Percentiles rank a stretch among this genome's conserved stretches.
phyloP scores from a whole-genome alignment of 306 rosid genomes.

The Rubus parviflorus region DNA sequence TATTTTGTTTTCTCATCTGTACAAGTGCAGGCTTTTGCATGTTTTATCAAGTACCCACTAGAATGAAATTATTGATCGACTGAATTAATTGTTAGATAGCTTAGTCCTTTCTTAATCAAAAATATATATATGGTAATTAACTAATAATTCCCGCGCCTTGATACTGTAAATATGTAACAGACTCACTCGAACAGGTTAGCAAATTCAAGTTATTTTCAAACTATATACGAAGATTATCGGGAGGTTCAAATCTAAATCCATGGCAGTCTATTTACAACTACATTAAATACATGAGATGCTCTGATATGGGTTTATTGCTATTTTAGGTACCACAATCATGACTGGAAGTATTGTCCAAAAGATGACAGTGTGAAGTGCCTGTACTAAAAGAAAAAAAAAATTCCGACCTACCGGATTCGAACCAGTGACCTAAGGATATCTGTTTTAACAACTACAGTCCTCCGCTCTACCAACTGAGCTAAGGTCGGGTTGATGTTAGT shows the following conservation, averaged over 20 bases:
- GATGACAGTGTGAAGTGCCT: no score
- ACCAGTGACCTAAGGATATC: slow-evolving; percentile 34
- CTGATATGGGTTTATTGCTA: no score
- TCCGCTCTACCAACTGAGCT: slow-evolving; percentile 38
- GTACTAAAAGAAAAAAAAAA: not conserved
- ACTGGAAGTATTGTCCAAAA: no score
- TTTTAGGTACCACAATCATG: no score
- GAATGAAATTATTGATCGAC: not conserved
- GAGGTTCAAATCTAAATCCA: no score
- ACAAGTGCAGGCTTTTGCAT: slow-evolving; percentile 21
- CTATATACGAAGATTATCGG: no score
- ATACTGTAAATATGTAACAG: no score
- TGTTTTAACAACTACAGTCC: slow-evolving; percentile 14
- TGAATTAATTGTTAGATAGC: not conserved
- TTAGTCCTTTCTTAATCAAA: not conserved
- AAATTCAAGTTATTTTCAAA: no score
- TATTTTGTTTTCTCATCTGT: slow-evolving; percentile 22
- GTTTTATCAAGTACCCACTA: not conserved
- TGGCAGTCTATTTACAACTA: no score
- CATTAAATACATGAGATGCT: no score
- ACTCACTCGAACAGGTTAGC: no score
- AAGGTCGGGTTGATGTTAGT: slow-evolving; percentile 13
- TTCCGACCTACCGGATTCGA: slow-evolving; percentile 34
- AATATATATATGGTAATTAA: not conserved
- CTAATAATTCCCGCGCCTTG: no score